Percentiles rank a stretch among this genome's conserved stretches.
phyloP scores from a whole-genome alignment of 768 basidiomycete genomes.

The Hirschioporus abietinus region DNA sequence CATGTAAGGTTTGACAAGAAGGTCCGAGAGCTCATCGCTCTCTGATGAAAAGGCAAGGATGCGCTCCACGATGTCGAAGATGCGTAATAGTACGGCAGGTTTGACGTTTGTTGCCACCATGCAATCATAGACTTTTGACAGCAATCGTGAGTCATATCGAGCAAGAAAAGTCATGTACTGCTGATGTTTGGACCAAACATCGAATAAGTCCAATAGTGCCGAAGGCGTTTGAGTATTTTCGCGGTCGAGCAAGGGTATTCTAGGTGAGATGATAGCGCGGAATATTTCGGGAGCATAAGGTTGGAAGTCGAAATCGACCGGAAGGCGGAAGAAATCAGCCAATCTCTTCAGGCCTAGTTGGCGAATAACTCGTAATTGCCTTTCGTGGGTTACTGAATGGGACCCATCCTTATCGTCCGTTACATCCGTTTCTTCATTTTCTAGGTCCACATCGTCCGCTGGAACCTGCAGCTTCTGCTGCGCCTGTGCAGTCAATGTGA shows the following conservation, averaged over 20 bases:
- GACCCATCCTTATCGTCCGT: slow-evolving; percentile 20
- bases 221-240: slow-evolving; percentile 95
- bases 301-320: slow-evolving; percentile 67
- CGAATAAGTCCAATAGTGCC: slow-evolving; percentile 79
- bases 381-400: slow-evolving; percentile 20
- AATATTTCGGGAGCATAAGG: slow-evolving; percentile 68
- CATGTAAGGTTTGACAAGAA: slow-evolving; percentile 65
- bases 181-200: slow-evolving; percentile 60
- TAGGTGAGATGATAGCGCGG: slow-evolving; percentile 71
- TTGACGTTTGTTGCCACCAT: slow-evolving; percentile 82
- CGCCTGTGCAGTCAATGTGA: slow-evolving; percentile 60
- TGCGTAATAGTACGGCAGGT: slow-evolving; percentile 67
- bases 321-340: slow-evolving; percentile 79
- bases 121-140: slow-evolving; percentile 80
- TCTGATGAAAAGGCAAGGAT: slow-evolving; percentile 52
- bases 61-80: slow-evolving; percentile 82
- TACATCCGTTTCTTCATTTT: slow-evolving; percentile 31
- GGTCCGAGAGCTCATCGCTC: slow-evolving; percentile 43
- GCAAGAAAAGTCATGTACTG: slow-evolving; percentile 62
- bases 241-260: slow-evolving; percentile 62
- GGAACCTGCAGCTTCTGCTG: slow-evolving; percentile 47
- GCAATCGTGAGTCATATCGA: slow-evolving; percentile 56
- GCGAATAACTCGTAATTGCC: slow-evolving; percentile 56
- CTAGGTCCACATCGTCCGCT: slow-evolving; percentile 32
- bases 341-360: slow-evolving; percentile 83